Evolutionary conservation across 129 eudicot genomes (phyloP).

Genomic region (Centaurea solstitialis): DNA sequence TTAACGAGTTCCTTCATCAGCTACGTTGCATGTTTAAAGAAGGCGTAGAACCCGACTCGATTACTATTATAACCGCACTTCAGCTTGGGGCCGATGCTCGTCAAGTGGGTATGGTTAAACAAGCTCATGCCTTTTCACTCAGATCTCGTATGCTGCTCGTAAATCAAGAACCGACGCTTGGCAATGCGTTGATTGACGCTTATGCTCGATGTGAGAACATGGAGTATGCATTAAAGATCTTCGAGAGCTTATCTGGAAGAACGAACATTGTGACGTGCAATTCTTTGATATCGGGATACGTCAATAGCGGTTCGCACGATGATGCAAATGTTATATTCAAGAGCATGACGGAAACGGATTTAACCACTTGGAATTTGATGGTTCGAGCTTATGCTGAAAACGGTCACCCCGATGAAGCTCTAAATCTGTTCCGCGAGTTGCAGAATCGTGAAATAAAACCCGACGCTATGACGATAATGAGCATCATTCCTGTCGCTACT

Average conservation of each 20-base stretch:
- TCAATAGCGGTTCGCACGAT: slow-evolving; percentile 41
- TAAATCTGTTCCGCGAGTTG: slow-evolving; percentile 52
- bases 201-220: slow-evolving; percentile 71
- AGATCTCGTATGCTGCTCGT: slow-evolving; percentile 36
- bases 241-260: slow-evolving; percentile 45
- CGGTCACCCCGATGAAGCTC: slow-evolving; percentile 43
- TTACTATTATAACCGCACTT: slow-evolving; percentile 59
- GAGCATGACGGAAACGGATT: slow-evolving; percentile 52
- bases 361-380: slow-evolving; percentile 91
- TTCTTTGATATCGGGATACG: slow-evolving; percentile 65
- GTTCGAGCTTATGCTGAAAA: slow-evolving; percentile 65
- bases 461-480: slow-evolving; percentile 64
- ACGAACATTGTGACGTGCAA: slow-evolving; percentile 62
- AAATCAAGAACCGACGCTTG: slow-evolving; percentile 52
- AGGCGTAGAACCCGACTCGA: slow-evolving; percentile 65
- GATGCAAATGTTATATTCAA: slow-evolving; percentile 48
- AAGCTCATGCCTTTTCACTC: slow-evolving; percentile 69
- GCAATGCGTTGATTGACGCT: slow-evolving; percentile 72
- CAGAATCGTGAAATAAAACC: slow-evolving; percentile 60
- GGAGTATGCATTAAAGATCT: slow-evolving; percentile 58
- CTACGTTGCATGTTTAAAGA: slow-evolving; percentile 53
- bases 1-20: slow-evolving; percentile 37
- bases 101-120: slow-evolving; percentile 54
- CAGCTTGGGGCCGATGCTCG: slow-evolving; percentile 43
- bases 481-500: slow-evolving; percentile 69